Percentiles rank a stretch among this genome's conserved stretches.
These are phyloP conservation scores for Bremia lactucae DNA, from an alignment of 352 stramenopile species.

Conservation along the genomic window DNA sequence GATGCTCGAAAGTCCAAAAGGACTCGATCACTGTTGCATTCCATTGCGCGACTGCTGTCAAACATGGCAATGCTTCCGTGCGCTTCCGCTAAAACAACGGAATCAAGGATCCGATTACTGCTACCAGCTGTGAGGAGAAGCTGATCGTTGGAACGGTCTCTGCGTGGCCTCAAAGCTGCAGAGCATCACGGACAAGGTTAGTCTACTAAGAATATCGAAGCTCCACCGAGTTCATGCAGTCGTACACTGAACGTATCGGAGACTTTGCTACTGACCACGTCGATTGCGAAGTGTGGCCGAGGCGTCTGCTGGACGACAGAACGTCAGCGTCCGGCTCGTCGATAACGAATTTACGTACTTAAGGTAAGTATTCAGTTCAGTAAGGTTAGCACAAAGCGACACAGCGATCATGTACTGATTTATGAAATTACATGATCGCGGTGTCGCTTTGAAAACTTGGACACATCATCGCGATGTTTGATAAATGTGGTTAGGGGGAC, in stretches of 20 bases:
- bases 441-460: too few relatives aligned
- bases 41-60: constrained; percentile 14
- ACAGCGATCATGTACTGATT: too few relatives aligned
- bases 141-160: not conserved
- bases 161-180: not conserved
- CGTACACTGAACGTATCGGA: constrained; percentile 4
- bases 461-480: too few relatives aligned
- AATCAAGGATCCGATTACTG: not conserved
- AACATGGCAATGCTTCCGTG: constrained; percentile 6
- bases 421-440: too few relatives aligned
- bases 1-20: constrained; percentile 21
- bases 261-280: constrained; percentile 8
- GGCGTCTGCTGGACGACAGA: too few relatives aligned
- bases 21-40: constrained; percentile 11
- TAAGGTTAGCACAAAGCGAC: too few relatives aligned
- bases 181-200: not conserved
- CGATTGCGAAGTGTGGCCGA: constrained; percentile 23
- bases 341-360: constrained; percentile 6
- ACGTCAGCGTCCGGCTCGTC: constrained; percentile 7
- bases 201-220: not conserved
- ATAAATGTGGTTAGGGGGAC: too few relatives aligned
- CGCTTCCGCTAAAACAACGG: not conserved
- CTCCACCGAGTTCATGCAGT: constrained; percentile 1
- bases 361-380: constrained; percentile 12
- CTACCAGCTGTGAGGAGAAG: not conserved